These are phyloP conservation scores for Inga oerstediana DNA, from an alignment of 306 rosid genomes.

Conservation along the genomic window DNA sequence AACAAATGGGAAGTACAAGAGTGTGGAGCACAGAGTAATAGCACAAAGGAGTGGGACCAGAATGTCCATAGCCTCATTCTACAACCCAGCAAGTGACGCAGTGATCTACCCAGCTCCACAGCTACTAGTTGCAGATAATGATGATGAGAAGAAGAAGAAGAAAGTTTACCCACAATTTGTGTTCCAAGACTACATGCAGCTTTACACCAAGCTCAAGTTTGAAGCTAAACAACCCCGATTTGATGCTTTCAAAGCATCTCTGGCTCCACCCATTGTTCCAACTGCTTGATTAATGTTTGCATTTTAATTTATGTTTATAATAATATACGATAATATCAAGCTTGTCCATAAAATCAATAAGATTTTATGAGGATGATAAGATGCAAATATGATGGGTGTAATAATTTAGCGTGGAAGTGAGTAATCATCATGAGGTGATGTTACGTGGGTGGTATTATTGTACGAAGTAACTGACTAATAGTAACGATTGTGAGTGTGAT, in stretches of 20 bases:
- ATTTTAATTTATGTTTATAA: neutral
- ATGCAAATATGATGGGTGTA: neutral
- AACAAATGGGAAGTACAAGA: constrained; percentile 89
- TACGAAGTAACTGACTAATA: neutral
- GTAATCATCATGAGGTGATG: neutral
- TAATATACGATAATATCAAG: neutral
- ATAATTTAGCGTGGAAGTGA: neutral
- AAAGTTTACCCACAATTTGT: constrained; percentile 78
- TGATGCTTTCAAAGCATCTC: constrained; percentile 67
- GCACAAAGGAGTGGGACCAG: constrained; percentile 77
- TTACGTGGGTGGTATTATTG: neutral
- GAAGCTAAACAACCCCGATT: constrained; percentile 87
- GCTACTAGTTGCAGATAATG: constrained; percentile 50
- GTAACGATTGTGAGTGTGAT: neutral
- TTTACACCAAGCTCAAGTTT: constrained; percentile 69
- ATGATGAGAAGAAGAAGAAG: constrained; percentile 44
- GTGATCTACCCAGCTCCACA: constrained; percentile 79
- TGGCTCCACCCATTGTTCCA: constrained; percentile 47
- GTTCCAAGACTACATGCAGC: constrained; percentile 90
- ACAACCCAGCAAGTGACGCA: constrained; percentile 90
- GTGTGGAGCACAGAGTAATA: constrained; percentile 86
- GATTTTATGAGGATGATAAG: no score
- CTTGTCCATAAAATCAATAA: neutral
- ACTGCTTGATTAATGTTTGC: constrained; percentile 42
- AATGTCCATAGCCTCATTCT: constrained; percentile 95